Evolutionary conservation across 148 eudicot species (phyloP).

Genomic region (Chenopodium album): DNA sequence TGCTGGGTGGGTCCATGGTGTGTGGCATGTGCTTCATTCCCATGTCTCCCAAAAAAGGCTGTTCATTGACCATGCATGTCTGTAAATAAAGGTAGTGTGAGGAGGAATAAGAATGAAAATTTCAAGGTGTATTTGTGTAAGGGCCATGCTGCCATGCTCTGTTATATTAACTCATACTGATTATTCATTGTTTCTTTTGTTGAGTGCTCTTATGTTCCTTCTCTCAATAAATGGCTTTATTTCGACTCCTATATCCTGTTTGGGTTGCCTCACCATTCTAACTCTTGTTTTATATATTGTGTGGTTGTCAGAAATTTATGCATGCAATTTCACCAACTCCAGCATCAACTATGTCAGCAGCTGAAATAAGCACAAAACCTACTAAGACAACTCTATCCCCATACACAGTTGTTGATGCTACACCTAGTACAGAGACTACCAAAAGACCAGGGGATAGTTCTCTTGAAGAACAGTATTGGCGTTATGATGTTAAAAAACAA

Average conservation of each 20-base stretch:
- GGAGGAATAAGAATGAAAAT: too few species aligned
- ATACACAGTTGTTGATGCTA: conserved; percentile 37
- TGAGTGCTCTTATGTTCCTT: neutral
- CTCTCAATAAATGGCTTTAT: neutral
- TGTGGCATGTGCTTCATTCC: too few species aligned
- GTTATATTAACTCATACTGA: neutral
- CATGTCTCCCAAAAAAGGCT: too few species aligned
- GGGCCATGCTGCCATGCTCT: neutral
- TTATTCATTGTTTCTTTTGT: neutral
- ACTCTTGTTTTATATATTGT: conserved; percentile 19
- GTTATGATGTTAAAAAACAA: conserved; percentile 87
- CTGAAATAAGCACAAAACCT: conserved; percentile 66
- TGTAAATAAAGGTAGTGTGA: too few species aligned
- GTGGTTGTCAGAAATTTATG: conserved; percentile 70
- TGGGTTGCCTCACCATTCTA: conserved; percentile 16
- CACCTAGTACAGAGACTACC: conserved; percentile 35
- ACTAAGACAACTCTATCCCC: conserved; percentile 74
- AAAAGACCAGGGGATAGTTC: conserved; percentile 55
- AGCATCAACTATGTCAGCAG: conserved; percentile 73
- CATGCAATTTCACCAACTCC: conserved; percentile 98
- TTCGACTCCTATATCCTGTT: neutral
- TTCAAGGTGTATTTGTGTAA: too few species aligned
- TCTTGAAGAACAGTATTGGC: conserved; percentile 85
- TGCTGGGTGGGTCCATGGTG: too few species aligned
- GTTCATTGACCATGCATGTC: too few species aligned